Evolutionary conservation across 2,329 filamentous ascomycete genomes (phyloP).

Genomic region (Plenodomus lindquistii): DNA sequence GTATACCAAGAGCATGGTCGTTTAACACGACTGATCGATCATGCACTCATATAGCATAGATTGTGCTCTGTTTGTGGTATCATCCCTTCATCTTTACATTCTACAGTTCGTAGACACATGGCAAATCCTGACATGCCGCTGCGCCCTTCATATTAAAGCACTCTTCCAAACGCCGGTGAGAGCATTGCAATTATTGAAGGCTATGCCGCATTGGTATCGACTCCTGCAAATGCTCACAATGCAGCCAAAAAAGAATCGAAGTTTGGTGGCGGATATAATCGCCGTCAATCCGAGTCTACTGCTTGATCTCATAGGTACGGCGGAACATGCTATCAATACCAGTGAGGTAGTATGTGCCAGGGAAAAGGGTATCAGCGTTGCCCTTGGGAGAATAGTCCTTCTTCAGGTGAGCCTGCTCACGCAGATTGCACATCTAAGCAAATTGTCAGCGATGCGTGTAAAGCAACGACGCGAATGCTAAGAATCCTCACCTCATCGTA

Average conservation of each 20-base stretch:
- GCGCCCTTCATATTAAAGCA: constrained; percentile 1
- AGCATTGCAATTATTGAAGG: constrained; percentile 27
- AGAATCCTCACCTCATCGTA: constrained; percentile 50
- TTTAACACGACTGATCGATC: no score
- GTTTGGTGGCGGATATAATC: constrained; percentile 7
- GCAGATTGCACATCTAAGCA: constrained; percentile 55
- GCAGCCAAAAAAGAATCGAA: constrained; percentile 33
- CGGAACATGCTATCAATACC: constrained; percentile 57
- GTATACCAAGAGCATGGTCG: no score
- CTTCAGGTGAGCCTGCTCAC: constrained; percentile 56
- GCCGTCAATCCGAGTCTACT: constrained; percentile 37
- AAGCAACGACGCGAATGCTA: constrained; percentile 13
- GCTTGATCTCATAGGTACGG: constrained; percentile 54
- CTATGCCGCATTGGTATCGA: constrained; percentile 35
- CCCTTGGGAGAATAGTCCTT: constrained; percentile 54
- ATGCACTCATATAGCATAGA: background rate
- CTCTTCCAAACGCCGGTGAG: constrained; percentile 22
- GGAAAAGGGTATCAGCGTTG: constrained; percentile 48
- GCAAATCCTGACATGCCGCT: background rate
- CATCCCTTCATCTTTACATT: background rate
- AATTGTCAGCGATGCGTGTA: constrained; percentile 27
- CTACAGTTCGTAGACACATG: background rate
- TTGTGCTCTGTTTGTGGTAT: background rate
- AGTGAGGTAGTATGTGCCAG: constrained; percentile 57
- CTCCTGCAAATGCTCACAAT: constrained; percentile 44